Evolutionary conservation across 2,329 filamentous ascomycete species (phyloP), one percentile per base, ranked within the genome.

Genomic region (Penicillium sp.): DNA sequence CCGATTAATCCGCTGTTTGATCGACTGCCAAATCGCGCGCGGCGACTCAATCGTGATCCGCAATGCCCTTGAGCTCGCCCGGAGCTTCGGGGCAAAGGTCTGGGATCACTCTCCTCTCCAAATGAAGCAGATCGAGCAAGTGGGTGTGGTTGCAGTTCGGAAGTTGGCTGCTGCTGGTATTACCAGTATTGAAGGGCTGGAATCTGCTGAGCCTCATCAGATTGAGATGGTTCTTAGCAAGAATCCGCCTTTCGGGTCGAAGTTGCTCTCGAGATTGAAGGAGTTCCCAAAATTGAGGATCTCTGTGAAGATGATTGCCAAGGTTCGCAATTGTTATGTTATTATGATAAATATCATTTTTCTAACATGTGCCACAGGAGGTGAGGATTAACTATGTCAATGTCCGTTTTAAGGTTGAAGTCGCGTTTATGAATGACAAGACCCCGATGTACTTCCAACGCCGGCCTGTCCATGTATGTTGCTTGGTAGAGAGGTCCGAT

Each of bases 91-190:
- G 22, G 89, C 92, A 2, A 84, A 82, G 57, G 81, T 81, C 1
- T 96, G 92, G 94, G 94, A 99, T 66, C 86, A 89, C 34, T 89
- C 86, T 2, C 84, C 89, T 0, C 79, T 88, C 22, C 89, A 97
- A 63, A 82, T 99, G 67, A 88, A 89, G 58, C 93, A 97, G 70
- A 81, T 99, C 2, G 85, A 89, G 0, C 83, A 86, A 3, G 83
- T 97, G 58, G 94, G 94, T 0, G 78, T 85, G 5, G 89, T 87
- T 1, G 83, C 84, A n/a, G 85, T 90, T 61, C 83, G 88, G 37
- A 94, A 89, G 69, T 81, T 97, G 42, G 82, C 85, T 3, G 81
- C 82, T 38, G 85, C 85, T n/a, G 85, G 86, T 0, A 83, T 97
- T 52, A 84, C 78, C 29, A 89, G 79, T 5, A 85, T 97, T 6